A percentile compares a stretch with the other conserved stretches of the same genome.
These are phyloP conservation scores for Asterophora parasitica DNA, from an alignment of 768 basidiomycete species.

Conservation along the genomic window DNA sequence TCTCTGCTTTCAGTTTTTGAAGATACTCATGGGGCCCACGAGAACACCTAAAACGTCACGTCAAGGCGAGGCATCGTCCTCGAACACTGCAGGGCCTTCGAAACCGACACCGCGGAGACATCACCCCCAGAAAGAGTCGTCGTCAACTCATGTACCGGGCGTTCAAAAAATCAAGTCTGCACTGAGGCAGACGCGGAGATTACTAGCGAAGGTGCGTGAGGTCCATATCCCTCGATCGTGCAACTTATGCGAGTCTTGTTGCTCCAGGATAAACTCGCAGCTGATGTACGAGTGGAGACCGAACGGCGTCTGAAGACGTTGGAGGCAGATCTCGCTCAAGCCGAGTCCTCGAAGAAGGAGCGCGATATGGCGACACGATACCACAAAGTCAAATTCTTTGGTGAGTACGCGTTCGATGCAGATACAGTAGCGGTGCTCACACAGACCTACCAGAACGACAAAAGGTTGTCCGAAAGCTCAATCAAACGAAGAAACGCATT, in stretches of 20 bases:
- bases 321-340: slow-evolving; percentile 64
- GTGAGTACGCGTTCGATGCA: slow-evolving; percentile 38
- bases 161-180: slow-evolving; percentile 84
- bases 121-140: slow-evolving; percentile 23
- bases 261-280: slow-evolving; percentile 72
- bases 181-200: slow-evolving; percentile 74
- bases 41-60: slow-evolving; percentile 12
- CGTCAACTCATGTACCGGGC: slow-evolving; percentile 43
- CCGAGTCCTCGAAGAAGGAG: slow-evolving; percentile 62
- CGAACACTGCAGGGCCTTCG: slow-evolving; percentile 15
- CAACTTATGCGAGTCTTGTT: background rate
- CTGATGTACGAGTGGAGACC: slow-evolving; percentile 76
- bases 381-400: slow-evolving; percentile 93
- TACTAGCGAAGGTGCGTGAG: slow-evolving; percentile 68
- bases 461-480: slow-evolving; percentile 77
- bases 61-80: slow-evolving; percentile 10
- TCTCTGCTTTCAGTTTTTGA: slow-evolving; percentile 5
- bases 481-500: slow-evolving; percentile 56
- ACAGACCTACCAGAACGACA: slow-evolving; percentile 59
- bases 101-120: slow-evolving; percentile 23
- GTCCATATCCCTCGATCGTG: background rate
- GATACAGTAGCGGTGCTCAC: background rate
- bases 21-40: slow-evolving; percentile 17
- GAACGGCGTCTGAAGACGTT: slow-evolving; percentile 75
- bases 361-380: slow-evolving; percentile 72